Percentiles rank a stretch among this genome's conserved stretches.
Evolutionary conservation across 352 stramenopile species (phyloP).

Genomic region (Blastocystis sp.): DNA sequence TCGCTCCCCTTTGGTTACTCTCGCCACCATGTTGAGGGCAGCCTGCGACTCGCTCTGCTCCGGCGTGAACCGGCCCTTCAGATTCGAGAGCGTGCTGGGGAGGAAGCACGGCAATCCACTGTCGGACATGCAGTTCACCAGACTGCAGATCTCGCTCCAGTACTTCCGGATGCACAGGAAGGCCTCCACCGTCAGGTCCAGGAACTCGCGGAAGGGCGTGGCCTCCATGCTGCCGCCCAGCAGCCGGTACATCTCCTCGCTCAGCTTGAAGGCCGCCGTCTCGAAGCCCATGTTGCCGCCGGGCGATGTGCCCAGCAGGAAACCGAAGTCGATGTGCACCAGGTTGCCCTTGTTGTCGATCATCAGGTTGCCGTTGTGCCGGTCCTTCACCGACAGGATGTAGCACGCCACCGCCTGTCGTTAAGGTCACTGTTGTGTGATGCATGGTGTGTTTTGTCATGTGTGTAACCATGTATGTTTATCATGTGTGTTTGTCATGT

Average conservation of each 20-base stretch:
- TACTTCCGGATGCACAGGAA: conserved; percentile 70
- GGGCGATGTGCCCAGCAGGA: conserved; percentile 87
- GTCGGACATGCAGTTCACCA: conserved; percentile 71
- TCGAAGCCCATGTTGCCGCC: conserved; percentile 87
- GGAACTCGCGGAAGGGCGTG: conserved; percentile 69
- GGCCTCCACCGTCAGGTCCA: conserved; percentile 70
- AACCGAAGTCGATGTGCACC: conserved; percentile 95
- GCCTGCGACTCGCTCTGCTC: conserved; percentile 53
- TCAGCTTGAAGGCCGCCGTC: conserved; percentile 90
- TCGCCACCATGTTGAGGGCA: conserved; percentile 67
- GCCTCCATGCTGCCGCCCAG: conserved; percentile 67
- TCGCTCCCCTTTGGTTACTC: not conserved
- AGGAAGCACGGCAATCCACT: conserved; percentile 72
- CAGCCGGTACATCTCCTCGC: conserved; percentile 87
- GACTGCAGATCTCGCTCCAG: conserved; percentile 33
- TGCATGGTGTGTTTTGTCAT: not conserved
- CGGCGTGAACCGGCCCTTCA: conserved; percentile 68
- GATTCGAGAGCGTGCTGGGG: conserved; percentile 59
- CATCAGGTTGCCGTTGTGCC: conserved; percentile 93
- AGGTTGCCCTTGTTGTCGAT: conserved; percentile 84
- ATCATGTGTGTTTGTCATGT: not conserved
- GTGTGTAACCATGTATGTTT: not conserved
- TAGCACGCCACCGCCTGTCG: conserved; percentile 77
- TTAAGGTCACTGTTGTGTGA: not conserved
- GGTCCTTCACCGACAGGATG: conserved; percentile 86